A percentile compares a stretch with the other conserved stretches of the same genome.
Evolutionary conservation across 108 stramenopile genomes (phyloP).

Genomic region (Conticribra guillardii): DNA sequence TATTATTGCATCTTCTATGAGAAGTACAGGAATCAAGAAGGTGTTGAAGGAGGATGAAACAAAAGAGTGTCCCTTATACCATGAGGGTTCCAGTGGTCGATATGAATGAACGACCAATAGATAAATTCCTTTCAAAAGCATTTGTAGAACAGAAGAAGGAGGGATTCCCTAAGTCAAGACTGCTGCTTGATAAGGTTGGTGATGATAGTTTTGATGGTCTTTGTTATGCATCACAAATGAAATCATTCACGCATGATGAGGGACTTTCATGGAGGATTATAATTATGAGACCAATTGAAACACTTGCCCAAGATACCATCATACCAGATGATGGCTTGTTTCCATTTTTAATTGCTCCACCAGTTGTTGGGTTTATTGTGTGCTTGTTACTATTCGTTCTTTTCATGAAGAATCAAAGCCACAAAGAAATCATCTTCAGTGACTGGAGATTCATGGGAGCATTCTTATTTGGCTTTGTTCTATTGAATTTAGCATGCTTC

Average conservation of each 20-base stretch:
- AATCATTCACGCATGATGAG: slow-evolving; percentile 4
- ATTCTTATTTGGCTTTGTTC: too few species aligned
- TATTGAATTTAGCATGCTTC: too few species aligned
- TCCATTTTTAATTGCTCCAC: slow-evolving; percentile 11
- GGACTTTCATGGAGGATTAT: slow-evolving; percentile 46
- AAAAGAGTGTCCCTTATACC: slow-evolving; percentile 22
- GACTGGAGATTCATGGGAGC: too few species aligned
- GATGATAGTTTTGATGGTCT: too few species aligned
- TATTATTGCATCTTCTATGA: slow-evolving; percentile 49
- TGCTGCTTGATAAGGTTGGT: slow-evolving; percentile 2
- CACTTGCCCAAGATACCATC: slow-evolving; percentile 19
- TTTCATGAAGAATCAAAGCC: slow-evolving; percentile 32
- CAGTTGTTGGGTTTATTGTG: slow-evolving; percentile 24
- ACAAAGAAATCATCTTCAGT: too few species aligned
- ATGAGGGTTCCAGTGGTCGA: slow-evolving; percentile 27
- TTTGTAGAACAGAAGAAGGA: slow-evolving; percentile 20
- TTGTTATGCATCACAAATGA: slow-evolving; percentile 16
- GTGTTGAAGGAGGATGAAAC: slow-evolving; percentile 19
- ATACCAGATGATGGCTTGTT: slow-evolving; percentile 24
- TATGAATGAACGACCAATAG: slow-evolving; percentile 3
- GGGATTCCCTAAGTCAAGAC: slow-evolving; percentile 11
- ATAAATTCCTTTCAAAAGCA: slow-evolving; percentile 32
- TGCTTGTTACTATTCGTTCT: slow-evolving; percentile 26
- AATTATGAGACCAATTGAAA: slow-evolving; percentile 31
- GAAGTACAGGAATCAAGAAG: slow-evolving; percentile 20